A percentile compares a stretch with the other conserved stretches of the same genome.
Conservation (phyloP, 2,329 filamentous ascomycete genomes). For the Madurella fahalii region DNA sequence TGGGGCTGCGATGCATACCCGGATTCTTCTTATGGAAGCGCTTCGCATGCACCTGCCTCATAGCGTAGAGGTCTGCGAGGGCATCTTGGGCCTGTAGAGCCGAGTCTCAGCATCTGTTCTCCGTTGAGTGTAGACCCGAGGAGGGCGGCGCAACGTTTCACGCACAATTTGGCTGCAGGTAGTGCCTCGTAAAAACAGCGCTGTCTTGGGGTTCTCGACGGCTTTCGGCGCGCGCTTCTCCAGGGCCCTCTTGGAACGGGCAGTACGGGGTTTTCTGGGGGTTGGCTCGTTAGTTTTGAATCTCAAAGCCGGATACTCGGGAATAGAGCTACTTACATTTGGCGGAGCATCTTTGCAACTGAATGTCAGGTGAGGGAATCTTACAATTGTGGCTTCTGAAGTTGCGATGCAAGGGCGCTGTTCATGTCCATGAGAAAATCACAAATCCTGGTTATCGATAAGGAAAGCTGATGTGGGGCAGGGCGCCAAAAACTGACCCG, state of each 20-base stretch:
- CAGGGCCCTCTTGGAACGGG: constrained; percentile 90
- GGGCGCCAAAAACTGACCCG: background rate
- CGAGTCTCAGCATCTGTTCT: constrained; percentile 2
- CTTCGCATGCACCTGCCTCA: constrained; percentile 80
- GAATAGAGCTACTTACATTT: constrained; percentile 38
- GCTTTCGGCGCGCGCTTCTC: constrained; percentile 89
- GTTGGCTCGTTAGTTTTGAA: background rate
- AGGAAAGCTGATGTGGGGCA: constrained; percentile 15
- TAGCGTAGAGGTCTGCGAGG: constrained; percentile 75
- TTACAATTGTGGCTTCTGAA: background rate
- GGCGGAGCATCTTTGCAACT: constrained; percentile 41
- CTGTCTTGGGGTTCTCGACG: constrained; percentile 84
- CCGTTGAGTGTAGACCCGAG: background rate
- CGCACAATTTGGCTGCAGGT: constrained; percentile 74
- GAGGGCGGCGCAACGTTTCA: background rate
- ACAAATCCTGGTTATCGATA: constrained; percentile 21
- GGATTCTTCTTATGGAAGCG: constrained; percentile 97
- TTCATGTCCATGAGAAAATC: constrained; percentile 18
- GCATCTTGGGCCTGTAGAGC: constrained; percentile 55
- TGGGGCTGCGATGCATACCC: constrained; percentile 39
- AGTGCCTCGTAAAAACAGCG: constrained; percentile 84
- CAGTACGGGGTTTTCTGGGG: constrained; percentile 58
- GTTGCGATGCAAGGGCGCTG: background rate
- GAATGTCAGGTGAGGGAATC: background rate
- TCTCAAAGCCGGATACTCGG: background rate